Evolutionary conservation across 305 asterid genomes (phyloP).

Genomic region (Plantago rigida): DNA sequence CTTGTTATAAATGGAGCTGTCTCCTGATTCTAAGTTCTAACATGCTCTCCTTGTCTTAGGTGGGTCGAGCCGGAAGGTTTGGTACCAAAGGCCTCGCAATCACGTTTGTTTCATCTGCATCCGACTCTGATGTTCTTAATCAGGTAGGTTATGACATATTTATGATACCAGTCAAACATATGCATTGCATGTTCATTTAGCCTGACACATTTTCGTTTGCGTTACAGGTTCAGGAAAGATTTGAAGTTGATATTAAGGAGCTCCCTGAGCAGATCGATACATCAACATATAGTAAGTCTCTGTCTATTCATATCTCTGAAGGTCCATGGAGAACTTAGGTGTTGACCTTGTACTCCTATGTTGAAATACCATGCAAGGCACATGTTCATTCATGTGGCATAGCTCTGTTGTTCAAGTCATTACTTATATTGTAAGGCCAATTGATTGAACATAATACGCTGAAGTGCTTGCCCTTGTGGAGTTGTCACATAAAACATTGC

Average conservation of each 20-base stretch:
- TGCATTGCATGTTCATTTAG: constrained; percentile 11
- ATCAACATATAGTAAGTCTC: constrained; percentile 68
- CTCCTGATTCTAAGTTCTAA: constrained; percentile 15
- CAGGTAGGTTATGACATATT: constrained; percentile 39
- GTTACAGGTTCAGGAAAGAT: constrained; percentile 84
- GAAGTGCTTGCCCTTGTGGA: no score
- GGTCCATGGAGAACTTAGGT: no score
- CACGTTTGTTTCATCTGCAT: constrained; percentile 80
- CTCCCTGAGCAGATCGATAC: constrained; percentile 93
- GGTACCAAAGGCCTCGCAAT: constrained; percentile 95
- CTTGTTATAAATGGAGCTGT: background rate
- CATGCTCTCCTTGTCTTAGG: constrained; percentile 32
- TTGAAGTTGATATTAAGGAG: constrained; percentile 86
- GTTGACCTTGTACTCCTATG: no score
- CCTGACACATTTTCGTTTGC: background rate
- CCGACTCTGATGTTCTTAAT: constrained; percentile 87
- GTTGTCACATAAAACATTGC: no score
- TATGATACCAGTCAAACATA: background rate
- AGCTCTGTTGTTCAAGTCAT: no score
- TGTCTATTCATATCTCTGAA: background rate
- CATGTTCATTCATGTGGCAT: no score
- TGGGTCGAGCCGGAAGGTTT: constrained; percentile 91
- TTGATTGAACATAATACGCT: no score
- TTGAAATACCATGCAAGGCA: no score
- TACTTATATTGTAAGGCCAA: no score